Evolutionary conservation across 441 rosid species (phyloP), one percentile per base, ranked within the genome.

Genomic region (Caryocar brasiliense): DNA sequence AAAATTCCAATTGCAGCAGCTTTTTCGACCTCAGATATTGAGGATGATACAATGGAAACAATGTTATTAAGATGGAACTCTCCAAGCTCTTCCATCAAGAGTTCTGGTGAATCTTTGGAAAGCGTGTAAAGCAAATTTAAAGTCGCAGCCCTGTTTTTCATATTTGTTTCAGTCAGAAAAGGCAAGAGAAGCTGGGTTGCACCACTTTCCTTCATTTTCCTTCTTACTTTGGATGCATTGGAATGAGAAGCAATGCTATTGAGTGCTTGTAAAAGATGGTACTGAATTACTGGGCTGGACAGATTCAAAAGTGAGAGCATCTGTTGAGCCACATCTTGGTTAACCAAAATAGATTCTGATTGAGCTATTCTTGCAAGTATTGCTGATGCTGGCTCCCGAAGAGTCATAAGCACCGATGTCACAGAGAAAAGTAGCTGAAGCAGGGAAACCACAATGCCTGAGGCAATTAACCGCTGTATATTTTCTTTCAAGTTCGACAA

Each of bases 401-500:
- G 83, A 47, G 85, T 80, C 87, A 78, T 80, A 7, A 83, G 79
- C 38, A 80, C 87, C n/a, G 85, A 83, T 10, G 87, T 83, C 3
- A 83, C 92, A 1, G 92, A 83, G 68, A 83, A 83, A 38, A 81
- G 79, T 13, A 83, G 73, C 68, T 83, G 87, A 55, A 81, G 83
- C 19, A 83, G 68, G 21, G 76, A 65, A 7, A 42, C 57, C 12
- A 75, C 76, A 21, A 81, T 70, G 21, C 83, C 85, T 10, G 92
- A 68, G 44, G 50, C 52, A 53, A 74, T 67, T 40, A 81, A 47
- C 11, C 74, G 78, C 26, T 54, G 67, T 47, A 71, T 28, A 22
- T 81, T 83, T 25, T 71, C 85, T 0, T 66, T 48, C 71, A 58
- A 59, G 53, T 33, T 66, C 24, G 79, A 74, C 52, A 83, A 40